Evolutionary conservation across 1,284 basidiomycete genomes (phyloP), one percentile per base, ranked within the genome.

Genomic region (Ustilago esculenta): DNA sequence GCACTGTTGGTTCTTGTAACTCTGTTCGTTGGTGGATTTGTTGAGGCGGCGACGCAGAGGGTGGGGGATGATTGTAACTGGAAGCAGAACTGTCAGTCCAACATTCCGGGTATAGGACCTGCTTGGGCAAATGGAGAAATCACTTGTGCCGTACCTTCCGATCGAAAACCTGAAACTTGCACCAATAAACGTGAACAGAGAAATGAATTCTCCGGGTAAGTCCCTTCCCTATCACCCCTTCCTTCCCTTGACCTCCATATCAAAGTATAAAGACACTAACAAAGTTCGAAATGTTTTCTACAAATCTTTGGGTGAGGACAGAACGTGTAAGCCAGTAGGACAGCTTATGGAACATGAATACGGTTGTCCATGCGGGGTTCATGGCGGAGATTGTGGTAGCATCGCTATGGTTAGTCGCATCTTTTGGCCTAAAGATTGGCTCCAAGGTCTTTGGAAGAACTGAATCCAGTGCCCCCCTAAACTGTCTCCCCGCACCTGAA

Each of bases 291-390:
- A 12, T 29, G 7, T 29, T 12, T 29, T 29, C 7, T 12, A 29
- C 27, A n/a, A n/a, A n/a, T n/a, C n/a, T n/a, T n/a, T n/a, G n/a
- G n/a, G n/a, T 29, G 6, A 12, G 9, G 10, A 25, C 27, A 59
- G 56, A 20, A 32, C 33, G 3, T 69, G 66, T 23, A 69, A 69
- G 37, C 43, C 48, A 20, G 51, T 63, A 1, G 66, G 66, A 5
- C 52, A 34, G 1, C 47, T 69, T 5, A 21, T 21, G 11, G 20
- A 34, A 4, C 32, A 35, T 9, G 66, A 69, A 45, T 69, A 63
- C 59, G 66, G 54, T 6, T 69, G 66, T 34, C 37, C 27, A 4
- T 69, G 66, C 52, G 66, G 66, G 3, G 66, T 69, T 9, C 66
- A 69, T 36, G 17, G 18, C 0, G 55, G 30, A 5, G 23, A 58